Conservation (phyloP, 2,329 filamentous ascomycete genomes). For the Ophiostoma tasmaniense region DNA sequence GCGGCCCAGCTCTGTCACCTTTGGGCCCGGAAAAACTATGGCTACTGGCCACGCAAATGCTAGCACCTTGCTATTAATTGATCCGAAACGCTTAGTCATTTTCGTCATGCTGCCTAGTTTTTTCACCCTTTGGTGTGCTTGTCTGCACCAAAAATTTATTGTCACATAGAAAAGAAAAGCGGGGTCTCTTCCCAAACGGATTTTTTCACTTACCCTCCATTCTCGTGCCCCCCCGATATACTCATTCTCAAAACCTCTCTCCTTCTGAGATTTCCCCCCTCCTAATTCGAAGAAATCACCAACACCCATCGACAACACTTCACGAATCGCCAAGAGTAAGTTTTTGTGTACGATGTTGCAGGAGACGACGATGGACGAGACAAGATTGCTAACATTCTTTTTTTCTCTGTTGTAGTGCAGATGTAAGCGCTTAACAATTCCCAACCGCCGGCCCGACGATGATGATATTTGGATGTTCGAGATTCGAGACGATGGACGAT, state of each 20-base stretch:
- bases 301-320: constrained; percentile 15
- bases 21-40: background rate
- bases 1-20: background rate
- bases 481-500: constrained; percentile 4
- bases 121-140: constrained; percentile 20
- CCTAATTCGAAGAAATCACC: constrained; percentile 12
- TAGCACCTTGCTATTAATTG: background rate
- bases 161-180: background rate
- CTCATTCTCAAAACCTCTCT: constrained; percentile 9
- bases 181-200: background rate
- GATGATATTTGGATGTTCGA: constrained; percentile 7
- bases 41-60: background rate
- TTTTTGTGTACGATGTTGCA: background rate
- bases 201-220: constrained; percentile 16
- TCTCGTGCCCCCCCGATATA: constrained; percentile 9
- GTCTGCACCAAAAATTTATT: constrained; percentile 22
- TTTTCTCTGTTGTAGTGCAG: constrained; percentile 57
- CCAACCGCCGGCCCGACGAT: background rate
- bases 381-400: background rate
- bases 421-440: constrained; percentile 55
- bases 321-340: constrained; percentile 24
- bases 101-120: constrained; percentile 11
- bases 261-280: constrained; percentile 11
- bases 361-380: background rate
- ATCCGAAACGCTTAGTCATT: constrained; percentile 7